Conservation (phyloP, 73 alveolate species). For the Breviolum minutum region DNA sequence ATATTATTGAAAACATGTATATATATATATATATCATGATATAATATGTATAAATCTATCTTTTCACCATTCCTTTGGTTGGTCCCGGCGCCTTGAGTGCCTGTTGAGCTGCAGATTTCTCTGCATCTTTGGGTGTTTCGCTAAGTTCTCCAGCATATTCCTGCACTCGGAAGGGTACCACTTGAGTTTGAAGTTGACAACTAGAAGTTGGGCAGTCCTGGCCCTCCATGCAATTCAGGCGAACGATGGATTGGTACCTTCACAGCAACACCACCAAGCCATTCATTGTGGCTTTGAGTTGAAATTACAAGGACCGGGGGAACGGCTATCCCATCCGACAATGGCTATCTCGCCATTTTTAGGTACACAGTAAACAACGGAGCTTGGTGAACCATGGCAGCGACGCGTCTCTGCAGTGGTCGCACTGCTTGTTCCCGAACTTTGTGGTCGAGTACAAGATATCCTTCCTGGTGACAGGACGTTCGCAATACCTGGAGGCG, state of each 20-base stretch:
- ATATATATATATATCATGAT: background rate
- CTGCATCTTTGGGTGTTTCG: constrained; percentile 68
- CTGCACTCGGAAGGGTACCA: background rate
- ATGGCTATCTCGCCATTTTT: too few relatives aligned
- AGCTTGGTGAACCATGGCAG: too few relatives aligned
- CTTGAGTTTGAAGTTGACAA: background rate
- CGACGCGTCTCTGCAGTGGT: too few relatives aligned
- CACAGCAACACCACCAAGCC: too few relatives aligned
- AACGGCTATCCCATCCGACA: too few relatives aligned
- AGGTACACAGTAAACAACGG: too few relatives aligned
- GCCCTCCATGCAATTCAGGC: constrained; percentile 81
- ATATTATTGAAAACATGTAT: background rate
- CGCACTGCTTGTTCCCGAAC: constrained; percentile 72
- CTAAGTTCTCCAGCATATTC: constrained; percentile 88
- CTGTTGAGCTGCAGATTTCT: constrained; percentile 76
- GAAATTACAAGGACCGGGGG: too few relatives aligned
- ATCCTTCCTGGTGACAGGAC: constrained; percentile 73
- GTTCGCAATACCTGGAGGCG: constrained; percentile 55
- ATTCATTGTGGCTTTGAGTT: too few relatives aligned
- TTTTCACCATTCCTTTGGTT: too few relatives aligned
- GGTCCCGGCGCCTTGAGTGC: constrained; percentile 30
- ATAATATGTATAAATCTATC: background rate
- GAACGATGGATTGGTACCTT: constrained; percentile 82
- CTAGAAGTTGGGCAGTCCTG: constrained; percentile 17
- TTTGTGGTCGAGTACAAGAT: constrained; percentile 72